Evolutionary conservation across 2,329 filamentous ascomycete species (phyloP), one percentile per base, ranked within the genome.

Genomic region (Macrophomina tecta): DNA sequence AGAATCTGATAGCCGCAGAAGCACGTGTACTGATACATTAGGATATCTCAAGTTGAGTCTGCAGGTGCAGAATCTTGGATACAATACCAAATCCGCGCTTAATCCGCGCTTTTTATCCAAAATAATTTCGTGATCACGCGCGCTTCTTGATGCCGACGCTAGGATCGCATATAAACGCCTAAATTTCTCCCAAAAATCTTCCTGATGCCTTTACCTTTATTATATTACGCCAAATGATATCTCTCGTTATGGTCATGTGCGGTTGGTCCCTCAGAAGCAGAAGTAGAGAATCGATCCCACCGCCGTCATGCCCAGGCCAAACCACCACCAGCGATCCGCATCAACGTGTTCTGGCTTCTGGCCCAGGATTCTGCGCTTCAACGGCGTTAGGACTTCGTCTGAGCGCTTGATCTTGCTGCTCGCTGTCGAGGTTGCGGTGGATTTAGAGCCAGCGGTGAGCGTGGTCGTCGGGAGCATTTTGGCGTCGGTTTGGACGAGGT

Each of bases 401-500:
- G 67, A 51, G 52, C 73, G 77, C 71, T 76, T 79, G 60, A 73
- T 71, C 65, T 77, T 70, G 23, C 32, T 68, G 66, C 79, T 80
- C n/a, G 77, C 72, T 63, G 78, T 82, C 4, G 75, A 70, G 5
- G 74, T 78, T 4, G 76, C 70, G 1, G 73, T 69, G 1, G 80
- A 72, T 6, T 74, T 76, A 11, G 76, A 71, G 14, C 78, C 77
- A 3, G 75, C 74, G 1, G 78, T 80, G 68, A 92, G 80, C 0
- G 88, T 90, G 11, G 82, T 82, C 3, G 89, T 91, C 1, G 90
- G 89, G 5, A 91, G 84, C 89, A 92, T 92, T 73, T 88, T 79
- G 0, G 90, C 89, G 5, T 88, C 86, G 12, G 78, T 82, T 74
- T 84, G 87, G 69, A 84, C 85, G 53, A 90, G 82, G 76, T 90